Evolutionary conservation across 2,329 filamentous ascomycete species (phyloP), one percentile per base, ranked within the genome.

Genomic region (Zalaria sp.): DNA sequence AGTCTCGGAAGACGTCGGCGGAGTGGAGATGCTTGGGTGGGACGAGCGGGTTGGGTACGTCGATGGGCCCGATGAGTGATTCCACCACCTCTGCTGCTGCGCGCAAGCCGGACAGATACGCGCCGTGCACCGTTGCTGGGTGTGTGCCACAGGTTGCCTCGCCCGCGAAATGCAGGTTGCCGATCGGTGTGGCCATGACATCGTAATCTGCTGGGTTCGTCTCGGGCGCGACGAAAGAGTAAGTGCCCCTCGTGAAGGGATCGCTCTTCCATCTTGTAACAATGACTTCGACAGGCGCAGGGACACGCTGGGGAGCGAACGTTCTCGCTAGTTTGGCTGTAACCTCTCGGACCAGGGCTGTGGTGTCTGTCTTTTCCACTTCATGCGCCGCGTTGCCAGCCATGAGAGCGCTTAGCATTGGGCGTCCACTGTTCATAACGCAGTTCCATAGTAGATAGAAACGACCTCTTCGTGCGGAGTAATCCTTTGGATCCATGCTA

Each of bases 361-460:
- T 75, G 50, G 95, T 83, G 40, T 77, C 73, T 1, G 79, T 78
- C 40, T 69, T 69, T 61, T 98, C 93, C 0, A 86, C 86, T 48
- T 93, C 83, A 51, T 87, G 84, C 10, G 88, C 91, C 18, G 93
- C 85, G 51, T 95, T 85, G 25, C 91, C 91, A 39, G 89, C 89
- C 89, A 98, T 95, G 27, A 98, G 72, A 5, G 86, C 91, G 46
- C 96, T 78, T 25, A 95, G 71, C 40, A 87, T 86, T 31, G 66
- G 91, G 31, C 93, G 68, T 1, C 93, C 93, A 37, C 83, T 87
- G 3, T 85, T 93, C 51, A 86, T 84, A 46, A 87, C 81, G 42
- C 87, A 86, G 53, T 98, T 96, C 75, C 94, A 96, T 75, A 94
- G 96, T 52, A 98, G 77, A 55, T 96, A 98, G 63, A 94, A 94